Evolutionary conservation across 345 rosid genomes (phyloP), one percentile per base, ranked within the genome.

Genomic region (Boechera retrofracta): DNA sequence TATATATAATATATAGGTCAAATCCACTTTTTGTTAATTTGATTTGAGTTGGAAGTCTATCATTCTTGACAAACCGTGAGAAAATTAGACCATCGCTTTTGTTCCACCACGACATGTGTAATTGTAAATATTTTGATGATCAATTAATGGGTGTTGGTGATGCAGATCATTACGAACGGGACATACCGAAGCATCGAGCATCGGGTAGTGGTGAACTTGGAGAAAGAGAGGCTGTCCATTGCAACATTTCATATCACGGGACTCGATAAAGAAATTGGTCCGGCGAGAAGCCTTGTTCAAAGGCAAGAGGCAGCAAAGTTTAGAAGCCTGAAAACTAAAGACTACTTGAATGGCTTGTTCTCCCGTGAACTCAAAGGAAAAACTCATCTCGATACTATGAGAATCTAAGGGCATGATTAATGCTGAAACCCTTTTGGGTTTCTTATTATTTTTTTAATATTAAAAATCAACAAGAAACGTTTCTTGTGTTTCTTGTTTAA

Each of bases 141-240:
- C 36, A 33, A 6, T 7, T 10, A 51, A 18, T 29, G 75, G 32
- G 12, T 51, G 31, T 29, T 41, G 49, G 7, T 35, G 6, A 44
- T 74, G 48, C 67, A 80, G 87, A 79, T 84, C n/a, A 41, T 82
- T 48, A 74, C 79, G 10, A 80, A 84, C 65, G 85, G 82, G 45
- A 72, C 31, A 33, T 84, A 84, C 61, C 53, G 26, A 6, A 84
- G 83, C 74, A 68, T 84, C 0, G 80, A 80, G 71, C 87, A 84
- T 49, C 72, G 85, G 2, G 87, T 55, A 9, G 35, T 71, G 10
- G 83, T 84, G n/a, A 84, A 84, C 60, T 31, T 51, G 1, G 65
- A 15, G 36, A 81, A 79, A 56, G 83, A 79, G 41, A 82, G 85
- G 71, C 28, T 82, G 6, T 79, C 87, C 0, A 9, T 84, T 32